phyloP scores from a whole-genome alignment of 352 stramenopile genomes.

The Plasmopara halstedii region DNA sequence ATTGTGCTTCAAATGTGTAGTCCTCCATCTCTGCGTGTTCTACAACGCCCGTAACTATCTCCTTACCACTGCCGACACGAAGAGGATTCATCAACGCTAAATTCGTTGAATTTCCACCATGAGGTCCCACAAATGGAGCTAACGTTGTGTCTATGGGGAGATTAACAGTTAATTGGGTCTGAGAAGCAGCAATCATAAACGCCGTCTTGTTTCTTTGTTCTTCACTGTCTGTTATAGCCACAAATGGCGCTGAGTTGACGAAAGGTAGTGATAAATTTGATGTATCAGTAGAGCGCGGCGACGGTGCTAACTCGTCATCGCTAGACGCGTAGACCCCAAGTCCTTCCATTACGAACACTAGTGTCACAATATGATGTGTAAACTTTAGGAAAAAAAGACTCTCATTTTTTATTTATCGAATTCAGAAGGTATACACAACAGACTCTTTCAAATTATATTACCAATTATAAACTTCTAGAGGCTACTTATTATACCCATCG shows the following conservation, averaged over 20 bases:
- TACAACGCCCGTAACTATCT: constrained; percentile 71
- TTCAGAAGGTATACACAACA: neutral
- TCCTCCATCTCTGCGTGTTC: constrained; percentile 63
- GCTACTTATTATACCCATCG: constrained; percentile 3
- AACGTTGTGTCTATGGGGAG: constrained; percentile 60
- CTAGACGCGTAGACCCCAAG: constrained; percentile 43
- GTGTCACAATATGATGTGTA: neutral
- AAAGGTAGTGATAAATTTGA: constrained; percentile 18
- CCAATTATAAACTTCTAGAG: neutral
- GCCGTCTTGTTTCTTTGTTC: constrained; percentile 25
- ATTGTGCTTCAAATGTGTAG: constrained; percentile 75
- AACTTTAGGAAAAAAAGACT: too few relatives aligned
- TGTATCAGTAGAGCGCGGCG: constrained; percentile 9
- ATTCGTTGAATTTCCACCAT: constrained; percentile 4
- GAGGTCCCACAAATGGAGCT: constrained; percentile 39
- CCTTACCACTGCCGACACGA: constrained; percentile 47
- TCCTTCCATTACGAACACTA: too few relatives aligned
- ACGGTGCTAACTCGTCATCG: constrained; percentile 25
- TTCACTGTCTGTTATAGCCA: constrained; percentile 24
- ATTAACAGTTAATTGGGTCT: constrained; percentile 48
- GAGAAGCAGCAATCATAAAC: constrained; percentile 25
- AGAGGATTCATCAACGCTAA: constrained; percentile 18
- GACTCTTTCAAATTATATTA: neutral
- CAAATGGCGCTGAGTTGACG: constrained; percentile 51
- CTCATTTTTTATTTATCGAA: neutral